Percentiles rank a stretch among this genome's conserved stretches.
phyloP scores from a whole-genome alignment of 352 stramenopile species.

The Phytophthora palmivora region DNA sequence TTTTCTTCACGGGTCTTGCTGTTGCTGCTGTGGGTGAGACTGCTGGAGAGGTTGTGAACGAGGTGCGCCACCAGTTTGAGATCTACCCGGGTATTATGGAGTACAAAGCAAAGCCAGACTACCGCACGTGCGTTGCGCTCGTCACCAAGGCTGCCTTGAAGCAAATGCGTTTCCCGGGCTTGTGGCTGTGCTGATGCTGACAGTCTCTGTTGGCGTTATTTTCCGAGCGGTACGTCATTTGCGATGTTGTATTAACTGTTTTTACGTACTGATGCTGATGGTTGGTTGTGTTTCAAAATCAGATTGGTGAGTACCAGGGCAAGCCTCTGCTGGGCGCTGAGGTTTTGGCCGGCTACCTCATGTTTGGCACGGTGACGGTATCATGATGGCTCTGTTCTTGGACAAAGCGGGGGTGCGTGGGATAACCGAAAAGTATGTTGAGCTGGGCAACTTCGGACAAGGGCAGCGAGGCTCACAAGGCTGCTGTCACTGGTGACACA shows the following conservation, averaged over 20 bases:
- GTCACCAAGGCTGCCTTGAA: conserved; percentile 94
- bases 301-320: conserved; percentile 81
- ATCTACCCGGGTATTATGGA: conserved; percentile 97
- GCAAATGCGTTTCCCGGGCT: conserved; percentile 97
- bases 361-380: conserved; percentile 95
- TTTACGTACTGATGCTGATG: conserved; percentile 5
- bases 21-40: conserved; percentile 96
- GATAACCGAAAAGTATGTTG: conserved; percentile 99
- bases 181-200: conserved; percentile 95
- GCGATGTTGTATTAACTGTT: conserved; percentile 19
- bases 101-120: conserved; percentile 96
- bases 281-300: conserved; percentile 7
- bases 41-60: conserved; percentile 96
- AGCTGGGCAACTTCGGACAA: conserved; percentile 95
- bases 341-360: conserved; percentile 93
- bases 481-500: conserved; percentile 97
- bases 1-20: conserved; percentile 96
- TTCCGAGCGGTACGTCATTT: conserved; percentile 91
- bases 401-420: conserved; percentile 98
- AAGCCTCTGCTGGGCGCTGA: conserved; percentile 93
- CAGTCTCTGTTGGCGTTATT: conserved; percentile 93
- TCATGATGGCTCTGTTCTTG: conserved; percentile 99
- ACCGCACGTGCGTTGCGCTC: conserved; percentile 95
- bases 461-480: conserved; percentile 97
- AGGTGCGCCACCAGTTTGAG: conserved; percentile 97